Evolutionary conservation across 2,329 filamentous ascomycete species (phyloP), one percentile per base, ranked within the genome.

Genomic region (Fusarium sp.): DNA sequence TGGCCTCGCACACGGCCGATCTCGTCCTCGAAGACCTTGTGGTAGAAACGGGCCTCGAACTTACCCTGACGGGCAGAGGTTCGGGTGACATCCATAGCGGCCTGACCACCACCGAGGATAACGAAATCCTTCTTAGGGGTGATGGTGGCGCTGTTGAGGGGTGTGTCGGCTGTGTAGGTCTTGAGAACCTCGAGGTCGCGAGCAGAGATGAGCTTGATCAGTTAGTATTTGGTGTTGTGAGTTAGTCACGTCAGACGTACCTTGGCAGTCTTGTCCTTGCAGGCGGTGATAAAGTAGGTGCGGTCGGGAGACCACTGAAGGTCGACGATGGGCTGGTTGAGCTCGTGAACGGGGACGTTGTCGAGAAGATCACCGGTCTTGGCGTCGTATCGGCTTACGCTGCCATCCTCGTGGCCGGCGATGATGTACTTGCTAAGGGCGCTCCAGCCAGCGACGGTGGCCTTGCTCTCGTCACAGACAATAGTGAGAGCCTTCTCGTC

Each of bases 1-100:
- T 99, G 96, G 69, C 96, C 96, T 79, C 94, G 89, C 71, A 99
- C 96, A 86, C 96, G 92, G 74, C 96, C 96, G 77, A 98, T 95
- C 86, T 99, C 96, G 82, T 99, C 95, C 83, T 97, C 94, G 80
- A 99, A 98, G 80, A 99, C 92, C 88, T 97, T 98, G 91, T 99
- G 96, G 88, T 98, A 99, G 88, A 99, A 99, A 72, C 96, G 91
- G 43, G 96, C 96, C 84, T 99, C 96, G 86, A 99, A 99, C 85
- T 98, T 98, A 84, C 96, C 96, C 86, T 99, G 96, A 73, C 96
- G 90, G 49, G 94, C 91, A 33, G 92, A 92, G 52, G 96, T 98
- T 56, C 93, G 97, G 62, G 96, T 99, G 82, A 99, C 96, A 79
- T 98, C 95, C 93, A 98, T 98, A 79, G 96, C 96, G 71, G 94